Evolutionary conservation across 2,329 filamentous ascomycete species (phyloP), one percentile per base, ranked within the genome.

Genomic region (Herpotrichia juniperi): DNA sequence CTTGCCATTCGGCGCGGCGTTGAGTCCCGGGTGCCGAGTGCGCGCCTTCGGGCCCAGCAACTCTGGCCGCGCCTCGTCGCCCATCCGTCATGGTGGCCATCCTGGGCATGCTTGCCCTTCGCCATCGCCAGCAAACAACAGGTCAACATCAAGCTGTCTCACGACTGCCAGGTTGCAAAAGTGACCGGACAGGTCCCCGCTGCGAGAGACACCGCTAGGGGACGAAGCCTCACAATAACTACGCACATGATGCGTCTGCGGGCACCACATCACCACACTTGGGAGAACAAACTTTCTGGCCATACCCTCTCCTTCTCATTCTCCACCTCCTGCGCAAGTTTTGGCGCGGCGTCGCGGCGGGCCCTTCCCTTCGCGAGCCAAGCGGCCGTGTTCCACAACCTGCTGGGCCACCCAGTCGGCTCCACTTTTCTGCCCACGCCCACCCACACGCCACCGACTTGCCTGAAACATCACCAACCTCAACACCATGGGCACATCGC

Each of bases 401-500:
- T 50, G 50, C 51, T 45, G 21, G 24, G 21, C 45, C 37, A 25
- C 37, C n/a, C 25, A 3, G 31, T 42, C 48, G 39, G 56, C 43
- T 43, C 54, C 53, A 53, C 58, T 55, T 34, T 14, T 42, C 50
- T 31, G 49, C 51, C 48, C 57, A 53, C 46, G 51, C 53, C n/a
- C n/a, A n/a, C n/a, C n/a, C n/a, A n/a, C 51, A 46, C 54, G 35
- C 35, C 31, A 47, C 57, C 61, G 17, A n/a, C n/a, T n/a, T n/a
- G 56, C 59, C 59, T 67, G 66, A 68, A 69, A 68, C 66, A 57
- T 48, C 37, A 42, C 52, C 47, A 55, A 54, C 51, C 58, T 68
- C 66, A 68, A 68, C 66, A 69, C 66, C 65, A 68, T 59, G 53
- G 61, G 57, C 51, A 54, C 24, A 54, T 54, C 46, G 34, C 46